Percentiles rank a stretch among this genome's conserved stretches.
phyloP scores from a whole-genome alignment of 169 alveolate genomes.

The Babesia bigemina region DNA sequence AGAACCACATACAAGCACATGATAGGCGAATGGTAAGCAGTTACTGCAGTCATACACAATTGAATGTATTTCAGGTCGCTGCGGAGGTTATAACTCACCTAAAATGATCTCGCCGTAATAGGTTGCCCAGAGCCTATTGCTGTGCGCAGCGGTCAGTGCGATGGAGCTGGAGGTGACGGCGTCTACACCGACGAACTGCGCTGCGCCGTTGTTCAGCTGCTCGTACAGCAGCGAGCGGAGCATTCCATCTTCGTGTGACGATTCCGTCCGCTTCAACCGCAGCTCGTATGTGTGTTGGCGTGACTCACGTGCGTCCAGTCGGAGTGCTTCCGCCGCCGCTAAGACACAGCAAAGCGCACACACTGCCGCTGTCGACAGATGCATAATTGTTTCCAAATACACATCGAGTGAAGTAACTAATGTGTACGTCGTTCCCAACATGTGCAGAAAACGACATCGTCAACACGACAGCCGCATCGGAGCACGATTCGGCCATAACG shows the following conservation, averaged over 20 bases:
- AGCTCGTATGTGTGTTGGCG: conserved; percentile 44
- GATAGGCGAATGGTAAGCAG: too few relatives aligned
- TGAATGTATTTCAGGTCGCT: too few relatives aligned
- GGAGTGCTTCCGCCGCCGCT: conserved; percentile 14
- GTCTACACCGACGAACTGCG: conserved; percentile 28
- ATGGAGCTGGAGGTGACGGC: conserved; percentile 54
- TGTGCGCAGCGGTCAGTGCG: conserved; percentile 38
- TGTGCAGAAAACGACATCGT: conserved; percentile 32
- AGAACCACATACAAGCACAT: too few relatives aligned
- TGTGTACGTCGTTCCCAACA: conserved; percentile 24
- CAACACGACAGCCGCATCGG: background rate
- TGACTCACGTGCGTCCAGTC: conserved; percentile 13
- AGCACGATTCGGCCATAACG: too few relatives aligned
- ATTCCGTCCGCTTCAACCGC: conserved; percentile 22
- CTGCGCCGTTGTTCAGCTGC: conserved; percentile 13
- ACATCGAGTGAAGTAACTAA: conserved; percentile 9
- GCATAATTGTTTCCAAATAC: background rate
- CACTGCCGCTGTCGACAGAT: background rate
- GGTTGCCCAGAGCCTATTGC: conserved; percentile 57
- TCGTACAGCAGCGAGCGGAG: conserved; percentile 3
- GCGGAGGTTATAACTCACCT: conserved; percentile 14
- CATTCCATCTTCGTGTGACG: conserved; percentile 28
- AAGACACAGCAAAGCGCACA: conserved; percentile 6
- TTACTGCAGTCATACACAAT: too few relatives aligned
- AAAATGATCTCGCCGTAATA: conserved; percentile 56